Percentiles rank a stretch among this genome's conserved stretches.
phyloP scores from a whole-genome alignment of 2,329 filamentous ascomycete species.

The Diatrype stigma region DNA sequence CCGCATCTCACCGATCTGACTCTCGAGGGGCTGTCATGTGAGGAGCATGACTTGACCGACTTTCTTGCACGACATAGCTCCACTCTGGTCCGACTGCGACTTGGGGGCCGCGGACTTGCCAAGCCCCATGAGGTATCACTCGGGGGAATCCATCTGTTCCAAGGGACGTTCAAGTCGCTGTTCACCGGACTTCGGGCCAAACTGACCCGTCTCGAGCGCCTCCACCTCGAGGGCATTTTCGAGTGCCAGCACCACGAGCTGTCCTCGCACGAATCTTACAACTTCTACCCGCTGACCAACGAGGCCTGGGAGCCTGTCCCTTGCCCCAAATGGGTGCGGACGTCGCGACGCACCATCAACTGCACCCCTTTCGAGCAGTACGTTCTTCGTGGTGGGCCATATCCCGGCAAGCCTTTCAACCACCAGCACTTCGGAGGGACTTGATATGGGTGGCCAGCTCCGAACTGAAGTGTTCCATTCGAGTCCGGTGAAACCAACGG shows the following conservation, averaged over 20 bases:
- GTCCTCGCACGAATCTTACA: conserved; percentile 35
- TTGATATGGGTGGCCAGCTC: background rate
- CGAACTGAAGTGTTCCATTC: background rate
- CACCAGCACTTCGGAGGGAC: conserved; percentile 16
- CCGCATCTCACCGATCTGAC: conserved; percentile 35
- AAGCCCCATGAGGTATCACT: conserved; percentile 34
- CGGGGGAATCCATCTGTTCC: conserved; percentile 41
- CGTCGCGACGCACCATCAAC: conserved; percentile 30
- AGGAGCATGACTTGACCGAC: conserved; percentile 38
- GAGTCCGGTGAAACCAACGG: no score
- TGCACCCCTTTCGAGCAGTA: conserved; percentile 38
- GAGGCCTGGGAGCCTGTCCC: conserved; percentile 35
- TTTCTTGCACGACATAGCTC: conserved; percentile 38
- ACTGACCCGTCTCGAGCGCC: conserved; percentile 34
- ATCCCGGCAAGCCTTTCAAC: conserved; percentile 22
- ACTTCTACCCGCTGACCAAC: conserved; percentile 38
- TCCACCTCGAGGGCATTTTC: conserved; percentile 44
- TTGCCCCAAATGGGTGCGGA: conserved; percentile 24
- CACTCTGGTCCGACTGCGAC: conserved; percentile 36
- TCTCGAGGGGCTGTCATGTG: conserved; percentile 39
- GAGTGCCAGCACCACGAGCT: conserved; percentile 36
- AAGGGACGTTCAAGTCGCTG: conserved; percentile 40
- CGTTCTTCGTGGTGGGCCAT: conserved; percentile 34
- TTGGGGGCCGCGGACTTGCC: conserved; percentile 41
- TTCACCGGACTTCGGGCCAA: conserved; percentile 35